A percentile compares a stretch with the other conserved stretches of the same genome.
These are phyloP conservation scores for Globisporangium nagaii DNA, from an alignment of 352 stramenopile species.

Conservation along the genomic window DNA sequence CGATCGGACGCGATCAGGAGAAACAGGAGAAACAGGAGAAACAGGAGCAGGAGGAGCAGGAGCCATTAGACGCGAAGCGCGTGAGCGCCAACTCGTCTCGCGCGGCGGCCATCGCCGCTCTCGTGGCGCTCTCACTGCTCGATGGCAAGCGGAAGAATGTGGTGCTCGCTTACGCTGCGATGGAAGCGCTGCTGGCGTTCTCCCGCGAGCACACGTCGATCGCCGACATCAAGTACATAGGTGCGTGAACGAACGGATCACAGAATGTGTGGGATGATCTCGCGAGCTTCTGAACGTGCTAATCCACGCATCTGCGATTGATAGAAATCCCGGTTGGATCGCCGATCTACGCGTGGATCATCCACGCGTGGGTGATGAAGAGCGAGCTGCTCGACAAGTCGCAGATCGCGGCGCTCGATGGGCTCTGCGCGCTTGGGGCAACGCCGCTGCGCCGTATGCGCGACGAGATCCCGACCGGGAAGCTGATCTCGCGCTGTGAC, in stretches of 20 bases:
- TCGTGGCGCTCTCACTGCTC: conserved; percentile 33
- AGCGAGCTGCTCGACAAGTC: conserved; percentile 38
- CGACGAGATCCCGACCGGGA: conserved; percentile 35
- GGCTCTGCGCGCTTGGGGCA: conserved; percentile 31
- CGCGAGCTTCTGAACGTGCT: too few relatives aligned
- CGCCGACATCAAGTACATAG: conserved; percentile 37
- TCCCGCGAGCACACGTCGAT: conserved; percentile 24
- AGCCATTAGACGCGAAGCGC: neutral
- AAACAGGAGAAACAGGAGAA: neutral
- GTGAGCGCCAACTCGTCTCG: conserved; percentile 21
- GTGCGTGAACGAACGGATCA: too few relatives aligned
- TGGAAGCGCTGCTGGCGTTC: conserved; percentile 38
- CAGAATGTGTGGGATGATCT: too few relatives aligned
- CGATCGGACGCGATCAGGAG: conserved; percentile 15
- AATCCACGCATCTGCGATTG: neutral
- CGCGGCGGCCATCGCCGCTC: conserved; percentile 29
- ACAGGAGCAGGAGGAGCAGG: neutral
- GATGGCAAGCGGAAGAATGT: conserved; percentile 41
- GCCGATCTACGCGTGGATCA: conserved; percentile 35
- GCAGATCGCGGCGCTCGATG: conserved; percentile 45
- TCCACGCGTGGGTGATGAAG: conserved; percentile 62
- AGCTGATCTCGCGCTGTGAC: conserved; percentile 41
- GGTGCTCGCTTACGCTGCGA: conserved; percentile 41
- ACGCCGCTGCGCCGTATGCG: conserved; percentile 45
- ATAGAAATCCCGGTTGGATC: conserved; percentile 38